Evolutionary conservation across 768 basidiomycete species (phyloP).

Genomic region (Psilocybe azurescens): DNA sequence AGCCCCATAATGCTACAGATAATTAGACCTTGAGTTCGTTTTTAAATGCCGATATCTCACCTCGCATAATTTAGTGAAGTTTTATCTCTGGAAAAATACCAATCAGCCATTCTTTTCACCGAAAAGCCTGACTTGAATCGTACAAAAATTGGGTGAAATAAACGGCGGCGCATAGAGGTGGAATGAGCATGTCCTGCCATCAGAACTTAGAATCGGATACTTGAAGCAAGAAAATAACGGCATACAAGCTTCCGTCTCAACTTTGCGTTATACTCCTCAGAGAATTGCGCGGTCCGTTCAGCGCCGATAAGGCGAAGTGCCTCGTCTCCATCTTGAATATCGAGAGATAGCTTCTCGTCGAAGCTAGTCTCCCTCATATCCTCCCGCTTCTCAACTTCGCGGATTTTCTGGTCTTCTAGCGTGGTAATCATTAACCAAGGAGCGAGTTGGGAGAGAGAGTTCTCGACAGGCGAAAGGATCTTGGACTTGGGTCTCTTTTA

Average conservation of each 20-base stretch:
- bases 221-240: neutral
- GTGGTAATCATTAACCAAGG: slow-evolving; percentile 18
- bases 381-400: slow-evolving; percentile 23
- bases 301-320: slow-evolving; percentile 64
- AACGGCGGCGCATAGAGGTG: slow-evolving; percentile 16
- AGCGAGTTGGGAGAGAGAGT: slow-evolving; percentile 9
- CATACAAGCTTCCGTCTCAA: slow-evolving; percentile 64
- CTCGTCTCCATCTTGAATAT: slow-evolving; percentile 57
- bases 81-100: slow-evolving; percentile 55
- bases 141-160: slow-evolving; percentile 67
- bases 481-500: slow-evolving; percentile 7
- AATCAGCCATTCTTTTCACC: neutral
- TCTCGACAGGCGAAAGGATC: neutral
- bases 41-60: slow-evolving; percentile 26
- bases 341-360: slow-evolving; percentile 44
- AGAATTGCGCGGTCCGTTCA: slow-evolving; percentile 55
- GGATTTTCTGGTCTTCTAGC: slow-evolving; percentile 22
- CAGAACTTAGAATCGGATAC: neutral
- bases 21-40: neutral
- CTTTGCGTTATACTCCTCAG: slow-evolving; percentile 62
- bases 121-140: slow-evolving; percentile 19
- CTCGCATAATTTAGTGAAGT: slow-evolving; percentile 75
- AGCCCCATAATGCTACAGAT: slow-evolving; percentile 63
- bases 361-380: slow-evolving; percentile 21
- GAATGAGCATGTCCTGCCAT: slow-evolving; percentile 29